Conservation (phyloP, 2,329 filamentous ascomycete genomes). For the Paraconiothyrium brasiliense region DNA sequence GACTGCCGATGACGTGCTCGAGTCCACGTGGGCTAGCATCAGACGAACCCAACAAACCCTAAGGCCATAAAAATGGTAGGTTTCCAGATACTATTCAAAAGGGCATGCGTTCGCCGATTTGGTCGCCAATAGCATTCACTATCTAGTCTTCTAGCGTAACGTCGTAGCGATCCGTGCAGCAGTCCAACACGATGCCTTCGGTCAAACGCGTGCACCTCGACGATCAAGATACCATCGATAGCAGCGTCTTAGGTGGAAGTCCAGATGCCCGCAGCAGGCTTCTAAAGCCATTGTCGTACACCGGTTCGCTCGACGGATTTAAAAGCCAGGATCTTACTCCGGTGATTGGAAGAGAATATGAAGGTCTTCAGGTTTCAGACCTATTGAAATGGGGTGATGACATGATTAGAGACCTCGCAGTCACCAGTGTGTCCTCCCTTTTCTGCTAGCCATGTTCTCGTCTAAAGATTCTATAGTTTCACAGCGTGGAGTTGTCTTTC, state of each 20-base stretch:
- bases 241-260: constrained; percentile 32
- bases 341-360: constrained; percentile 61
- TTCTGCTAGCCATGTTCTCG: not conserved
- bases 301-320: constrained; percentile 35
- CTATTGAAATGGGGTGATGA: constrained; percentile 48
- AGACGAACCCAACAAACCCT: not conserved
- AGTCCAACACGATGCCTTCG: constrained; percentile 31
- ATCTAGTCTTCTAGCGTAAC: not conserved
- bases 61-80: constrained; percentile 15
- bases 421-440: constrained; percentile 61
- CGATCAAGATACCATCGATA: constrained; percentile 18
- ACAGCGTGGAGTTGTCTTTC: constrained; percentile 74
- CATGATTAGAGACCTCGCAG: constrained; percentile 54
- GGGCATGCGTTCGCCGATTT: not conserved
- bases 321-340: constrained; percentile 58
- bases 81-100: constrained; percentile 9
- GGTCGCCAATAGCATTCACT: constrained; percentile 5
- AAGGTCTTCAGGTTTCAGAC: constrained; percentile 43
- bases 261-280: constrained; percentile 33
- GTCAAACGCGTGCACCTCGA: constrained; percentile 26
- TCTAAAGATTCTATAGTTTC: constrained; percentile 61
- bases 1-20: constrained; percentile 36
- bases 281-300: constrained; percentile 32
- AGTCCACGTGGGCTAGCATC: constrained; percentile 10
- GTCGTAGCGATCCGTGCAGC: not conserved